Conservation (phyloP, 1,284 basidiomycete genomes). For the Athelia psychrophila region DNA sequence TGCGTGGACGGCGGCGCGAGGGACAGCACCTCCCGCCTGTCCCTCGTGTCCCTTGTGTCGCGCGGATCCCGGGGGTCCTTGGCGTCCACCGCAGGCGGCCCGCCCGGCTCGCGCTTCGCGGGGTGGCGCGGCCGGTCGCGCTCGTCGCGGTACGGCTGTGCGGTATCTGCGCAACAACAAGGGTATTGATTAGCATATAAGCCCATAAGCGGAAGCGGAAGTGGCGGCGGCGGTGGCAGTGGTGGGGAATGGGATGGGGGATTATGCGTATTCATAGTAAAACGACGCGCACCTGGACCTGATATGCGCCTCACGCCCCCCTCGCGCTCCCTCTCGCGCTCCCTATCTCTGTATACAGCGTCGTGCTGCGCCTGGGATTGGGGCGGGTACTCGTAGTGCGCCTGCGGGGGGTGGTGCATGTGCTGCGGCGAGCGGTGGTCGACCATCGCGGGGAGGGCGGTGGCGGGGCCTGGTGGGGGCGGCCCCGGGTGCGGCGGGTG, state of each 20-base stretch:
- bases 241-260: not conserved
- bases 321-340: not conserved
- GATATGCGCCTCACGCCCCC: not conserved
- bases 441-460: too few species aligned
- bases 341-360: not conserved
- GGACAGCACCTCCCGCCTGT: too few species aligned
- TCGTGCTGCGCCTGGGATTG: not conserved
- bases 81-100: too few species aligned
- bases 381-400: not conserved
- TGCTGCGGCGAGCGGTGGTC: too few species aligned
- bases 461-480: too few species aligned
- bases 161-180: too few species aligned
- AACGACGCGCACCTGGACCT: not conserved
- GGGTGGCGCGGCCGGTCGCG: too few species aligned
- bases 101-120: too few species aligned
- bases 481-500: conserved; percentile 4
- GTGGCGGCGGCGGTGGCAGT: not conserved
- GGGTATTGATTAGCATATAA: conserved; percentile 3
- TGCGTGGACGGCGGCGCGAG: too few species aligned
- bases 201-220: conserved; percentile 6
- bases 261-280: not conserved
- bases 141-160: too few species aligned
- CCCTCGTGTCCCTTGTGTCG: too few species aligned
- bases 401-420: conserved; percentile 4
- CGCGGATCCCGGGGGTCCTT: too few species aligned